Evolutionary conservation across 352 stramenopile genomes (phyloP), one percentile per base, ranked within the genome.

Genomic region (Thalassiosira hispida): DNA sequence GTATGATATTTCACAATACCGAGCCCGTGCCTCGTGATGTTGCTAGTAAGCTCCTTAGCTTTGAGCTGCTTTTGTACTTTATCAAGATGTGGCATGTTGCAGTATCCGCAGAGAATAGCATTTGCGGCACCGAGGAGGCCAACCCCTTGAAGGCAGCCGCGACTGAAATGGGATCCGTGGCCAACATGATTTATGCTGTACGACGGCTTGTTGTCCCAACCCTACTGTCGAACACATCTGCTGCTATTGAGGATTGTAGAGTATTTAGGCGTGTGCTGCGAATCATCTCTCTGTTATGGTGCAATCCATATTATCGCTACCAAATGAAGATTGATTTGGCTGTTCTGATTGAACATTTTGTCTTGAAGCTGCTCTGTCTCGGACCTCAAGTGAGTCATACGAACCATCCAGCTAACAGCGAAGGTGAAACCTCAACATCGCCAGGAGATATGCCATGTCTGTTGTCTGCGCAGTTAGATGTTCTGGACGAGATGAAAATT

Each of bases 271-370:
- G 88, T 53, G 62, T 93, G 1, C 64, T 96, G 1, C 81, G 84
- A 25, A 90, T 96, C 38, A 83, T 95, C 27, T 89, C 88, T 47
- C 73, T 84, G 8, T 53, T 96, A 0, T 96, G 91, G 90, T 82
- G 80, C 44, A 89, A 86, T 61, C 47, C 67, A 25, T 83, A 87
- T 25, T 95, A 91, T 63, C 70, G 93, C 44, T 66, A 64, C 47
- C 70, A 92, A 69, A 89, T 94, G 73, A 94, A 93, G 69, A 68
- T 95, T 67, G 93, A 96, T 73, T 69, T 96, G 59, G 91, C 88
- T 8, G 81, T 96, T 22, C 78, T 96, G 22, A 87, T 95, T 63
- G 88, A 96, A 23, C 89, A 95, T 40, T 94, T 95, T 74, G 73
- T 93, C n/a, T 66, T 96, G 16, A 88, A 82, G 47, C 53, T 92